phyloP scores from a whole-genome alignment of 1,284 basidiomycete species.

The Spongispora temasekensis region DNA sequence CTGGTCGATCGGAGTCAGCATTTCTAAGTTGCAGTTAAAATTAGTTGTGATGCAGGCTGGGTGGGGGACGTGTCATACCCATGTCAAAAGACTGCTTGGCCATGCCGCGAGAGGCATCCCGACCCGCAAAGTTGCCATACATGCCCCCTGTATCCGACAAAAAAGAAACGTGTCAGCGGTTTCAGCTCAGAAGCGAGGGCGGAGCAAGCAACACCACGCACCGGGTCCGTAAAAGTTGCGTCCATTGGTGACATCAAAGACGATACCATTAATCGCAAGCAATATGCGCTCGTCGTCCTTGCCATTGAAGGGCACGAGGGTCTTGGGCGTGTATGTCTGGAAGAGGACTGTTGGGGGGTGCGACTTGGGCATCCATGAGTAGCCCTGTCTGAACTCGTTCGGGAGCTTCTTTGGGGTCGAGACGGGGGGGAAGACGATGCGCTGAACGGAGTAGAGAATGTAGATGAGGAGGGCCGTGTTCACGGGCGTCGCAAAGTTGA shows the following conservation, averaged over 20 bases:
- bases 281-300: conserved; percentile 71
- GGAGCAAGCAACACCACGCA: too few species aligned
- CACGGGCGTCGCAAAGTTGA: conserved; percentile 65
- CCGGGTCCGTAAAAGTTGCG: conserved; percentile 92
- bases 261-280: conserved; percentile 83
- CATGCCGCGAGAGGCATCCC: conserved; percentile 94
- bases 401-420: conserved; percentile 52
- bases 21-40: conserved; percentile 56
- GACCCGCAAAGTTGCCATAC: conserved; percentile 95
- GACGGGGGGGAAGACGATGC: conserved; percentile 68
- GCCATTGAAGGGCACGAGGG: conserved; percentile 71
- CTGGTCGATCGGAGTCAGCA: conserved; percentile 86
- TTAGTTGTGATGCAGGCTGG: neutral
- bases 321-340: conserved; percentile 75
- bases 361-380: conserved; percentile 83
- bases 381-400: conserved; percentile 72
- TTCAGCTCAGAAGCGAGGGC: conserved; percentile 33
- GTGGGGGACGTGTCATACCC: conserved; percentile 49
- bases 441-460: conserved; percentile 75
- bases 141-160: conserved; percentile 80
- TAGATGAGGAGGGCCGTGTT: conserved; percentile 77
- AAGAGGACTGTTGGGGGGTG: conserved; percentile 79
- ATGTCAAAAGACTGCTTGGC: conserved; percentile 94
- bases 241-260: conserved; percentile 91
- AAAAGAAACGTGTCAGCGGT: too few species aligned